These are phyloP conservation scores for Fusarium duplospermum DNA, from an alignment of 2,329 filamentous ascomycete genomes.

Conservation along the genomic window DNA sequence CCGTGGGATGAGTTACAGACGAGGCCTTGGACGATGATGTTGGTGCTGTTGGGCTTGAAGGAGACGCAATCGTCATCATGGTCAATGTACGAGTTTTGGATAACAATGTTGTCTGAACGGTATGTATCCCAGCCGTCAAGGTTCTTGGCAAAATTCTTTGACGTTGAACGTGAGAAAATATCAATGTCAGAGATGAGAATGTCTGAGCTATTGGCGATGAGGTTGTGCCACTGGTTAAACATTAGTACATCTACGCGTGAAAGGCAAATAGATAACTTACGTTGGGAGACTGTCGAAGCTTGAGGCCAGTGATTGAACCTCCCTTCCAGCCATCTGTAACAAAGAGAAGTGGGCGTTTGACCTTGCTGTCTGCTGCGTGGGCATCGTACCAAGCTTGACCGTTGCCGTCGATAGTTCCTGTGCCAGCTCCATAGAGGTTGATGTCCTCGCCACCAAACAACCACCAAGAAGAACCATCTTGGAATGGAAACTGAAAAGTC, in stretches of 20 bases:
- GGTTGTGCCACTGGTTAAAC: slow-evolving; percentile 54
- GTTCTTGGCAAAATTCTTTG: slow-evolving; percentile 67
- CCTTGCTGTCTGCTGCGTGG: slow-evolving; percentile 57
- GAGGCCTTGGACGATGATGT: slow-evolving; percentile 74
- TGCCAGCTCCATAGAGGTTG: slow-evolving; percentile 70
- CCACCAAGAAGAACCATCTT: slow-evolving; percentile 64
- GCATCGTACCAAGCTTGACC: slow-evolving; percentile 74
- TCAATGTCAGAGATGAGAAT: slow-evolving; percentile 72
- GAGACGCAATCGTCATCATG: slow-evolving; percentile 69
- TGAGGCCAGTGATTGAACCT: slow-evolving; percentile 68
- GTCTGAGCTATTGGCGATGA: slow-evolving; percentile 73
- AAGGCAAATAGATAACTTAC: background rate
- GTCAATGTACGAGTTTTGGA: slow-evolving; percentile 71
- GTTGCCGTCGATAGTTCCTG: slow-evolving; percentile 66
- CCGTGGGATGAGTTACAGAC: slow-evolving; percentile 76
- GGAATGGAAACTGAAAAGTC: slow-evolving; percentile 71
- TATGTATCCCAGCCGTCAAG: slow-evolving; percentile 75
- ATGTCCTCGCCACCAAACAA: slow-evolving; percentile 51
- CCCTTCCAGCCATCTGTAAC: slow-evolving; percentile 70
- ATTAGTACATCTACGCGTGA: background rate
- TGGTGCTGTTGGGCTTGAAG: slow-evolving; percentile 78
- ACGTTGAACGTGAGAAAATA: slow-evolving; percentile 66
- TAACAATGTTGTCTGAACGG: slow-evolving; percentile 70
- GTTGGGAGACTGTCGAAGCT: slow-evolving; percentile 65
- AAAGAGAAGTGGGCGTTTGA: slow-evolving; percentile 70